These are phyloP conservation scores for Arabidopsis thaliana DNA, from an alignment of 345 rosid genomes.

Conservation along the genomic window TAIR10.1 NC_003070.9:29571001-29571500, in stretches of 20 bases:
- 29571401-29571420: constrained; percentile 42
- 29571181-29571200: constrained; percentile 68
- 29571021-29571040: constrained; percentile 61
- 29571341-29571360: constrained; percentile 55
- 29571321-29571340: constrained; percentile 42
- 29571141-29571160: constrained; percentile 73
- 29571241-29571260: constrained; percentile 70
- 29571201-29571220: constrained; percentile 71
- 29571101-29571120: constrained; percentile 71
- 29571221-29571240: constrained; percentile 60
- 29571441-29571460: constrained; percentile 63
- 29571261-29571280: constrained; percentile 76
- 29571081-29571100: constrained; percentile 52
- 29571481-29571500: constrained; percentile 20
- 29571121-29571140: constrained; percentile 68
- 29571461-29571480: constrained; percentile 64
- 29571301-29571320: constrained; percentile 53
- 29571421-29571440: constrained; percentile 57
- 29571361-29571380: constrained; percentile 49
- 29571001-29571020: constrained; percentile 70
- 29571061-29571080: constrained; percentile 34
- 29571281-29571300: constrained; percentile 78
- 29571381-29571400: constrained; percentile 63
- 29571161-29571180: constrained; percentile 67
- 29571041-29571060: constrained; percentile 59